Percentiles rank a stretch among this genome's conserved stretches.
These are phyloP conservation scores for Butyriboletus appendiculatus DNA, from an alignment of 1,284 basidiomycete genomes.

Conservation along the genomic window DNA sequence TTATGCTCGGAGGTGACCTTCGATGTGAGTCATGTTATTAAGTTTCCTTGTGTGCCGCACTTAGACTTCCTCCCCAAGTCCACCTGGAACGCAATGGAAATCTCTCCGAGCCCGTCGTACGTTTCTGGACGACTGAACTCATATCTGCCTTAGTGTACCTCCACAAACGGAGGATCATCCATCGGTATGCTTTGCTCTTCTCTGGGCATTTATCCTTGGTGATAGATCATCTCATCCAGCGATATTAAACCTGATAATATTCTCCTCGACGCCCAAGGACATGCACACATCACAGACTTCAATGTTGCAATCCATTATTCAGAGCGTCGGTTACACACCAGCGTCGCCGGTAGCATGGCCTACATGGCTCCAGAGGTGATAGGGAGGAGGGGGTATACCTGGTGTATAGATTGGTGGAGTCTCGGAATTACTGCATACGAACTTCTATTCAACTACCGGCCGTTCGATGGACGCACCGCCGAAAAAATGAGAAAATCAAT, in stretches of 20 bases:
- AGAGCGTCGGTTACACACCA: constrained; percentile 81
- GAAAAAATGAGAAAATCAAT: constrained; percentile 87
- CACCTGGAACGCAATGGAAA: constrained; percentile 83
- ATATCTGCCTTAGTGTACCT: constrained; percentile 86
- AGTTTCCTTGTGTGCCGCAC: constrained; percentile 3
- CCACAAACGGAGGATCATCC: constrained; percentile 90
- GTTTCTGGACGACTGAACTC: constrained; percentile 91
- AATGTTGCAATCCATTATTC: constrained; percentile 99
- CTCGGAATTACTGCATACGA: constrained; percentile 90
- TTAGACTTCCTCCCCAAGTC: constrained; percentile 49
- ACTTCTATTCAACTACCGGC: constrained; percentile 83
- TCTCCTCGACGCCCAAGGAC: constrained; percentile 87
- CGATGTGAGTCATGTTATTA: constrained; percentile 64
- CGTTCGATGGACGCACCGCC: constrained; percentile 86
- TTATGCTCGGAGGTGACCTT: constrained; percentile 96
- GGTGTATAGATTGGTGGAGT: constrained; percentile 95
- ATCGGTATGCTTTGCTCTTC: constrained; percentile 64
- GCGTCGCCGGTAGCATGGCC: constrained; percentile 95
- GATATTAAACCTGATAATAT: constrained; percentile 98
- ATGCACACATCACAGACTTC: constrained; percentile 97
- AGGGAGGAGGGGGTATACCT: constrained; percentile 76
- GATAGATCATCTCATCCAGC: constrained; percentile 44
- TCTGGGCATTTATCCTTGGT: constrained; percentile 21
- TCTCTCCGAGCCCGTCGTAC: constrained; percentile 80
- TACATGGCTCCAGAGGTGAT: constrained; percentile 99